A percentile compares a stretch with the other conserved stretches of the same genome.
phyloP scores from a whole-genome alignment of 78 protist species.

The slime mould (Dictyostelium discoideum) region DNA sequence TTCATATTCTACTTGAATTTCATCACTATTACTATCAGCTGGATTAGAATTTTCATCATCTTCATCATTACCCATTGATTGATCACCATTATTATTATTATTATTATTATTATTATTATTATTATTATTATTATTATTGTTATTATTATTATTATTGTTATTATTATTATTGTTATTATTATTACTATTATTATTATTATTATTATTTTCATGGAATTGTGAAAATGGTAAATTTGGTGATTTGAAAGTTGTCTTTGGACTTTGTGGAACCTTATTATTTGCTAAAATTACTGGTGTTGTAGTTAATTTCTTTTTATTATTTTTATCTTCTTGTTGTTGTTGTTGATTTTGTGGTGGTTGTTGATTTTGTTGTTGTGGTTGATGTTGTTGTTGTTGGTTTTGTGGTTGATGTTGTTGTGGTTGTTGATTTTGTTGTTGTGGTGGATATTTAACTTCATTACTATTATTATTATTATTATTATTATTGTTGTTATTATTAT shows the following conservation, averaged over 20 bases:
- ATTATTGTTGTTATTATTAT: not conserved
- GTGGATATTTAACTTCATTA: not conserved
- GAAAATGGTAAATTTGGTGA: not conserved
- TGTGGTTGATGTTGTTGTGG: not conserved
- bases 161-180: too few species aligned
- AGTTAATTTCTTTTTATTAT: not conserved
- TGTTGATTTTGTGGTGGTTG: not conserved
- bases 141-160: too few species aligned
- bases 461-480: not conserved
- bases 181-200: too few species aligned
- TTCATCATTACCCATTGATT: not conserved
- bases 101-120: not conserved
- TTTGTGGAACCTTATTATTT: not conserved
- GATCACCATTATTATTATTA: not conserved
- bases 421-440: not conserved
- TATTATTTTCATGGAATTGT: not conserved
- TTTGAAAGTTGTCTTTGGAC: not conserved
- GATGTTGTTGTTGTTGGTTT: not conserved
- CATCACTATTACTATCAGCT: not conserved
- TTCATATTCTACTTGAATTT: not conserved
- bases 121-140: not conserved
- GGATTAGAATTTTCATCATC: not conserved
- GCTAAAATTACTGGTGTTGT: not conserved
- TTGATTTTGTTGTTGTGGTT: not conserved
- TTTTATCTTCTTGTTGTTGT: not conserved